Evolutionary conservation across 164 flowering plant genomes (phyloP).

Genomic region (Aristolochia fimbriata): DNA sequence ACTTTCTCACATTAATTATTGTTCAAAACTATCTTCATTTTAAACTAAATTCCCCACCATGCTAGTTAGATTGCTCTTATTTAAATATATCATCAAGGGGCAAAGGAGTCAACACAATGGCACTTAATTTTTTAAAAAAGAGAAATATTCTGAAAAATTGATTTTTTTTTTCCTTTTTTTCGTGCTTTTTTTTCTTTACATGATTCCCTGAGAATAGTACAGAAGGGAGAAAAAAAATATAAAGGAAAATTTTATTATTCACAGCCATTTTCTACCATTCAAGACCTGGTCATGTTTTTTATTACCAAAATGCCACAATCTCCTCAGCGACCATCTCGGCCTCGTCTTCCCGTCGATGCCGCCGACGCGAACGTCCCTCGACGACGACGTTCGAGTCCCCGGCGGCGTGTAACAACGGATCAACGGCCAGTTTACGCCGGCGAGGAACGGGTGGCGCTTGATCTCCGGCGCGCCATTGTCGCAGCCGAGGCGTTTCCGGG

Average conservation of each 20-base stretch:
- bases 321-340: constrained; percentile 12
- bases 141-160: no score
- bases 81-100: no score
- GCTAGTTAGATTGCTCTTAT: no score
- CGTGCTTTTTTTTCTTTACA: no score
- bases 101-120: no score
- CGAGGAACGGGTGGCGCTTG: constrained; percentile 72
- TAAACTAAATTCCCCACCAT: no score
- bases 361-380: constrained; percentile 13
- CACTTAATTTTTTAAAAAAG: no score
- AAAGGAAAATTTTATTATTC: no score
- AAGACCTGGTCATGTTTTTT: constrained; percentile 14
- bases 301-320: constrained; percentile 21
- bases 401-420: constrained; percentile 61
- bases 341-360: constrained; percentile 2
- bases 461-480: constrained; percentile 71
- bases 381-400: constrained; percentile 27
- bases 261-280: constrained; percentile 7
- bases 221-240: not conserved
- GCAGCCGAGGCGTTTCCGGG: constrained; percentile 60
- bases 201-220: not conserved
- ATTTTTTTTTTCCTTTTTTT: no score
- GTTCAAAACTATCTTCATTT: no score
- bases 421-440: constrained; percentile 74
- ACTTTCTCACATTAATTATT: no score